A percentile compares a stretch with the other conserved stretches of the same genome.
Conservation (phyloP, 257 asterid species). For the Nicotiana otophora region DNA sequence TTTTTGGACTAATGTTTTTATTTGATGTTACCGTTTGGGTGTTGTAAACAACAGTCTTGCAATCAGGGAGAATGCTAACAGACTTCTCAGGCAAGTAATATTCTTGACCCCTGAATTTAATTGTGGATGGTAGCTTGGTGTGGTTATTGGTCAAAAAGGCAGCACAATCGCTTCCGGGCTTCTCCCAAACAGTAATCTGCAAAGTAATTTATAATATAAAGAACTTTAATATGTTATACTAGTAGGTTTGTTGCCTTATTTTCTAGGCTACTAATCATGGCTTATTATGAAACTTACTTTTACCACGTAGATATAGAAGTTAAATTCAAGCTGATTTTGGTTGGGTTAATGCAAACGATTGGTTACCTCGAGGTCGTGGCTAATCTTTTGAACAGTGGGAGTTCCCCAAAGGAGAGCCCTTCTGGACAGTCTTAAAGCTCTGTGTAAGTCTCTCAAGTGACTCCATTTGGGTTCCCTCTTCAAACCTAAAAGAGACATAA, state of each 20-base stretch:
- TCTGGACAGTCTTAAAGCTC: slow-evolving; percentile 65
- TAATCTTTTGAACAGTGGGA: slow-evolving; percentile 32
- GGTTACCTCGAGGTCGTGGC: slow-evolving; percentile 48
- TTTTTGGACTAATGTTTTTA: neutral
- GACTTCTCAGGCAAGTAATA: slow-evolving; percentile 61
- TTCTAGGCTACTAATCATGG: too few relatives aligned
- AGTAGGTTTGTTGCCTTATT: too few relatives aligned
- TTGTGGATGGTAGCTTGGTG: slow-evolving; percentile 20
- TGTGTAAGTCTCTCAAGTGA: slow-evolving; percentile 73
- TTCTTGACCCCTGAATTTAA: slow-evolving; percentile 55
- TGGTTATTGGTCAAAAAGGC: slow-evolving; percentile 80
- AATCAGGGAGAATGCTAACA: slow-evolving; percentile 88
- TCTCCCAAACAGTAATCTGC: slow-evolving; percentile 60
- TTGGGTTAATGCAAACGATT: neutral
- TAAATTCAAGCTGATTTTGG: neutral
- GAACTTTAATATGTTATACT: too few relatives aligned
- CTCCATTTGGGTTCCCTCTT: slow-evolving; percentile 83
- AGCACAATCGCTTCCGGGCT: slow-evolving; percentile 35
- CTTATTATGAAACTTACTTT: too few relatives aligned
- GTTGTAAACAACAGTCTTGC: slow-evolving; percentile 85
- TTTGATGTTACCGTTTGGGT: slow-evolving; percentile 45
- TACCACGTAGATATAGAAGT: too few relatives aligned
- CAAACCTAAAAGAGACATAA: slow-evolving; percentile 38
- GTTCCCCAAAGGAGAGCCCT: slow-evolving; percentile 77
- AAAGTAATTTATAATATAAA: neutral